These are phyloP conservation scores for Dipodascus geniculatus DNA, from an alignment of 805 yeast genomes.

Conservation along the genomic window DNA sequence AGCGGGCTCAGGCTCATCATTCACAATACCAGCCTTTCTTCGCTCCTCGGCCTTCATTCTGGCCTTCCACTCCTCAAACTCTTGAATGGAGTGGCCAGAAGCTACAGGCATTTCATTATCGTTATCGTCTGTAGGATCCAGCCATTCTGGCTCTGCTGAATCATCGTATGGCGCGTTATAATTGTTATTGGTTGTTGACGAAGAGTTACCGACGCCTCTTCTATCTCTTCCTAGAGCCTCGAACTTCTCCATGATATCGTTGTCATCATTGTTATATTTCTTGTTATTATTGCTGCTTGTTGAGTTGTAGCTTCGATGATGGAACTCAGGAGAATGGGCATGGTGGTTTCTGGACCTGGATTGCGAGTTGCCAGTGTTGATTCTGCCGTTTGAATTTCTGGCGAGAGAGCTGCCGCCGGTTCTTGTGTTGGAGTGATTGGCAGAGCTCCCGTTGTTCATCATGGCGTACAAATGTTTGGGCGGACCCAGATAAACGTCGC, in stretches of 20 bases:
- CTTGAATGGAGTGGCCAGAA: constrained; percentile 15
- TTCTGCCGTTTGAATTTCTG: neutral
- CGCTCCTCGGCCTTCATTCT: constrained; percentile 18
- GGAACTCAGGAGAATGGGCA: neutral
- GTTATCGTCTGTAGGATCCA: neutral
- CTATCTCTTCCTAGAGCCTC: neutral
- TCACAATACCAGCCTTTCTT: constrained; percentile 12
- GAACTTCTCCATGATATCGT: neutral
- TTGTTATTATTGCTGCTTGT: neutral
- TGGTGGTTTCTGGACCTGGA: neutral
- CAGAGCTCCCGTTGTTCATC: neutral
- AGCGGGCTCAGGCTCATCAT: constrained; percentile 9
- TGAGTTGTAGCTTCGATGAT: neutral
- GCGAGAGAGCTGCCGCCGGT: neutral
- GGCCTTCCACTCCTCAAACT: constrained; percentile 24
- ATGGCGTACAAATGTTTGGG: neutral
- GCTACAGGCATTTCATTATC: neutral
- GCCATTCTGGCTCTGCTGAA: constrained; percentile 2
- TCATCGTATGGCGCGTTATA: neutral
- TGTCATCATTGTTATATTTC: neutral
- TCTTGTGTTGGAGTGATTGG: neutral
- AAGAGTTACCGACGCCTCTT: neutral
- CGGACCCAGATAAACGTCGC: neutral
- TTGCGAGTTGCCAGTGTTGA: neutral
- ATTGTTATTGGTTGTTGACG: neutral